Percentiles rank a stretch among this genome's conserved stretches.
Conservation (phyloP, 225 moss, liverwort and hornwort genomes). For the Pleurozium schreberi region DNA sequence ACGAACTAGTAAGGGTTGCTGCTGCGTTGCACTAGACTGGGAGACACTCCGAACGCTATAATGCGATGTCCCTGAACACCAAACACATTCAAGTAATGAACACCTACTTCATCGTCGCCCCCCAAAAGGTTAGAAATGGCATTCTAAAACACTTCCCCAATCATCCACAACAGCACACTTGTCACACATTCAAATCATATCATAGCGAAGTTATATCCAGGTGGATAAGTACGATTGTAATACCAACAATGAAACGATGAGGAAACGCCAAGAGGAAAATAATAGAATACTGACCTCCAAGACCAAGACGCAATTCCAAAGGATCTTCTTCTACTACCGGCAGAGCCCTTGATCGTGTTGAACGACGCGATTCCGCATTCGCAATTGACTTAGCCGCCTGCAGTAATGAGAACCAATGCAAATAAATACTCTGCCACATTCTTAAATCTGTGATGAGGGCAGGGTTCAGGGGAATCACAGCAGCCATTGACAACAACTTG, state of each 20-base stretch:
- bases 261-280: background rate
- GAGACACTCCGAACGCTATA: constrained; percentile 18
- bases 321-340: constrained; percentile 28
- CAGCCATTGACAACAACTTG: background rate
- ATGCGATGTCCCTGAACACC: constrained; percentile 19
- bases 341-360: constrained; percentile 16
- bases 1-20: constrained; percentile 9
- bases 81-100: background rate
- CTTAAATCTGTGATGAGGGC: background rate
- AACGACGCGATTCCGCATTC: constrained; percentile 17
- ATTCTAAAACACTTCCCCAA: background rate
- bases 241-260: background rate
- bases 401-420: background rate
- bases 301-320: constrained; percentile 41
- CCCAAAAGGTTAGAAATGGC: background rate
- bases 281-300: constrained; percentile 13
- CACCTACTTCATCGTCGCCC: background rate
- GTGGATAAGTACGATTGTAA: background rate
- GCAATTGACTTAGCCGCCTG: constrained; percentile 44
- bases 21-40: constrained; percentile 13
- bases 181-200: background rate
- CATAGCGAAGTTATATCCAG: background rate
- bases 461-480: background rate
- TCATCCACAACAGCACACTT: background rate
- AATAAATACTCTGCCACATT: background rate